These are phyloP conservation scores for Ceratocystis cubensis DNA, from an alignment of 2,329 filamentous ascomycete genomes.

Conservation along the genomic window DNA sequence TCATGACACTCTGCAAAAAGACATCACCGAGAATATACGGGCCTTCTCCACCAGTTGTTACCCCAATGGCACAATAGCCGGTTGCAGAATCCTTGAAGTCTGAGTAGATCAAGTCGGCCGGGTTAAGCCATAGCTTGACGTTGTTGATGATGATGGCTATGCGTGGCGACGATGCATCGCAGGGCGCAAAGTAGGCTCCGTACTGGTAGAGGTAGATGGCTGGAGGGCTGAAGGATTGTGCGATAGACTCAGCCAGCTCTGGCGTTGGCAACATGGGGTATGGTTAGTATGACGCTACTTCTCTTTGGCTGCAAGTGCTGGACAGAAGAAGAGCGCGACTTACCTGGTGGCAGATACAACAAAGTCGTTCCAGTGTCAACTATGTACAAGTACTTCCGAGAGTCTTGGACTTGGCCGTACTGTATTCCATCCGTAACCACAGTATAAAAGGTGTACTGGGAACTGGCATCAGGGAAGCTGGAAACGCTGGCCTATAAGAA, in stretches of 20 bases:
- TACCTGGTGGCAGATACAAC: conserved; percentile 38
- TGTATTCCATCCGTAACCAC: conserved; percentile 38
- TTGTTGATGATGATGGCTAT: conserved; percentile 36
- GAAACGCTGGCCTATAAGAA: conserved; percentile 34
- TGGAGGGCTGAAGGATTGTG: conserved; percentile 35
- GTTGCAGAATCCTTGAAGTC: conserved; percentile 34
- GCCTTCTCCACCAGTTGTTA: conserved; percentile 34
- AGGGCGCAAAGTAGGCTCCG: conserved; percentile 38
- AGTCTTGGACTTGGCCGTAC: conserved; percentile 33
- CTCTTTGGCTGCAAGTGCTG: too few relatives aligned
- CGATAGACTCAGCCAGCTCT: conserved; percentile 39
- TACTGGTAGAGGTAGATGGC: conserved; percentile 37
- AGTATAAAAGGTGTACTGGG: conserved; percentile 40
- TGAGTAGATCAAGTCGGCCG: conserved; percentile 36
- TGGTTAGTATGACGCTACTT: neutral
- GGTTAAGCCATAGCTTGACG: conserved; percentile 36
- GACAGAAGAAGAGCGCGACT: conserved; percentile 21
- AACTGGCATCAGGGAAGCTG: conserved; percentile 22
- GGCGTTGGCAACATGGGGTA: neutral
- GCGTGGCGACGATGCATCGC: conserved; percentile 35
- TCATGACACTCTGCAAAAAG: conserved; percentile 40
- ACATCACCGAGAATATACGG: conserved; percentile 39
- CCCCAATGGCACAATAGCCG: conserved; percentile 37
- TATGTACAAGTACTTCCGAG: conserved; percentile 37
- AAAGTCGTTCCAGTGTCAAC: conserved; percentile 42